phyloP scores from a whole-genome alignment of 2,329 filamentous ascomycete species.

The Cylindrodendrum hubeiense region DNA sequence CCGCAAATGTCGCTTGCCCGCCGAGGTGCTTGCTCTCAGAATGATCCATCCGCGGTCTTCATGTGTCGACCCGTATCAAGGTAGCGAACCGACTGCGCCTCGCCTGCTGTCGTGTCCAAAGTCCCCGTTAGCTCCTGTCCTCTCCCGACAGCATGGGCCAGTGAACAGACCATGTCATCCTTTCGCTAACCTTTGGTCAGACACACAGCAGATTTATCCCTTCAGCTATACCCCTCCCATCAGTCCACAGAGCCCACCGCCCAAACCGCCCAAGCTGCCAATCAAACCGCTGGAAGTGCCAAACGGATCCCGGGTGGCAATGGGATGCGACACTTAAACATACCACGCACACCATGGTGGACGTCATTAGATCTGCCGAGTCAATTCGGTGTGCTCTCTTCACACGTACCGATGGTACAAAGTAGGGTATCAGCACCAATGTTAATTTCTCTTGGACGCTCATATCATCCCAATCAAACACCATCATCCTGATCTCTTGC shows the following conservation, averaged over 20 bases:
- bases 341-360: constrained; percentile 2
- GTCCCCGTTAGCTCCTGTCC: constrained; percentile 29
- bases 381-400: constrained; percentile 13
- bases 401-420: not conserved
- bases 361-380: constrained; percentile 22
- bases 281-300: constrained; percentile 27
- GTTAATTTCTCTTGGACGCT: not conserved
- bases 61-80: not conserved
- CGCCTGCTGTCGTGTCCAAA: constrained; percentile 18
- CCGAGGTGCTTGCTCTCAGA: not conserved
- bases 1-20: constrained; percentile 24
- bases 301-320: constrained; percentile 25
- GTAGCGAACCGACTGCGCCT: constrained; percentile 6
- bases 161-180: constrained; percentile 37
- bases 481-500: not conserved
- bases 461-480: constrained; percentile 5
- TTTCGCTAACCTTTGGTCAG: constrained; percentile 9
- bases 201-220: constrained; percentile 14
- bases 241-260: constrained; percentile 34
- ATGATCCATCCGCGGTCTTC: not conserved
- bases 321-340: constrained; percentile 14
- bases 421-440: constrained; percentile 1
- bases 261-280: constrained; percentile 26
- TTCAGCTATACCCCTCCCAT: constrained; percentile 25
- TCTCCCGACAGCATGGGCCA: constrained; percentile 31